Base-by-base conservation (phyloP, 371 early-diverging fungal species). In the Syncephalastrum sp. region DNA sequence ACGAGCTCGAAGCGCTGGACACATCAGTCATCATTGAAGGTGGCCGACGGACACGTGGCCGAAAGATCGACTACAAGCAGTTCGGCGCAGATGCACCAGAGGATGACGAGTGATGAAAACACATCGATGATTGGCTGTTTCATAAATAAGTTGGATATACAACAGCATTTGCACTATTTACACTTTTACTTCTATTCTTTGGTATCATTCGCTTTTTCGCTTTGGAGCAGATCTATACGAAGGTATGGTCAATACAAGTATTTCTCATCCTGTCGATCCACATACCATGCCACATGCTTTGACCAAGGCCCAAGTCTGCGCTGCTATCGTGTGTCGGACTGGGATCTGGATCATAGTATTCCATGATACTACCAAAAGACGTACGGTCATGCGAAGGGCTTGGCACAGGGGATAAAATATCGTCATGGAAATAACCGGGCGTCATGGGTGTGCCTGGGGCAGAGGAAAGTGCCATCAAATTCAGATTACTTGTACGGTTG, bases 41-140 rank as follows among this genome's bases (percentile, higher is more conserved):
- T 15, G 82, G 85, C 15, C 80, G 90, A 60, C 78, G 90, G 49
- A 90, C 89, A 14, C 75, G 90, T 42, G 90, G 90, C 27, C 78
- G 72, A 57, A 84, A 81, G 73, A 82, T 90, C 64, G 88, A 88
- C 63, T 90, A 72, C 54, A 77, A 81, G 15, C 78, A 83, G 63
- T 86, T 87, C 56, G 85, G 86, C 48, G 74, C 76, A 29, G 90
- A 89, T 60, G 38, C 38, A 33, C 76, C 77, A 45, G 83, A 76
- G 16, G 83, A 77, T 49, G 81, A 79, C n/a, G 38, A 33, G 38
- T 33, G 8, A 33, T 10, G 38, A 33, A 6, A 33, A 33, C 38
- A 33, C 8, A 33, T 33, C 12, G 10, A 33, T 21, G 2, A 33
- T 33, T 12, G 12, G 38, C 38, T 33, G 2, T 33, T 33, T 33